phyloP scores from a whole-genome alignment of 139 green algal species.

The Nannochloris sp. region DNA sequence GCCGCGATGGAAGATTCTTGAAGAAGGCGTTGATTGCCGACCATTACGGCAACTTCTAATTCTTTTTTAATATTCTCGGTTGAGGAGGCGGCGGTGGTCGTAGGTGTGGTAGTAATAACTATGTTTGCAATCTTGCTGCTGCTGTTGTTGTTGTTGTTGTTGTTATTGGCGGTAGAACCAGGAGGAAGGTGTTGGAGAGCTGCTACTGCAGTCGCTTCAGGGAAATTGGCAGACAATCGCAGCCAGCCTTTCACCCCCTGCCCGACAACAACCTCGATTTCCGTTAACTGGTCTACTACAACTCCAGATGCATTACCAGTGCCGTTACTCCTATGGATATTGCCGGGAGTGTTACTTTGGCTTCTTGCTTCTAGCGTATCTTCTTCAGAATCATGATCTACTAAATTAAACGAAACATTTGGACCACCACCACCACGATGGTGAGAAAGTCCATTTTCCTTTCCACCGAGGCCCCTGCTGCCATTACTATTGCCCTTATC shows the following conservation, averaged over 20 bases:
- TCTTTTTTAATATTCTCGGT: not conserved
- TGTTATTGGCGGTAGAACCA: too few relatives aligned
- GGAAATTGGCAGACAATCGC: not conserved
- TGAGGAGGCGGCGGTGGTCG: not conserved
- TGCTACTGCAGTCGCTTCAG: not conserved
- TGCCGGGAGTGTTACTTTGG: not conserved
- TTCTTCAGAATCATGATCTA: not conserved
- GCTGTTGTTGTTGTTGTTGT: slow-evolving; percentile 7
- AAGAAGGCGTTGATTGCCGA: slow-evolving; percentile 76
- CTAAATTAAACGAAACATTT: too few relatives aligned
- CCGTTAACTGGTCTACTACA: not conserved
- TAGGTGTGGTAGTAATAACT: slow-evolving; percentile 9
- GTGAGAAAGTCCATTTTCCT: too few relatives aligned
- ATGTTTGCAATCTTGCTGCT: not conserved
- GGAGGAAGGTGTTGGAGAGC: slow-evolving; percentile 6
- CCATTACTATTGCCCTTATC: not conserved
- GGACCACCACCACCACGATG: too few relatives aligned
- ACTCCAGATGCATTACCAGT: not conserved
- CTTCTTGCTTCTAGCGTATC: slow-evolving; percentile 3
- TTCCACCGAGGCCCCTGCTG: not conserved
- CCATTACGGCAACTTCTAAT: slow-evolving; percentile 31
- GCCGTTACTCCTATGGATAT: not conserved
- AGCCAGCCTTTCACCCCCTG: slow-evolving; percentile 35
- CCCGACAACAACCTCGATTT: slow-evolving; percentile 13
- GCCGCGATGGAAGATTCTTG: not conserved